phyloP scores from a whole-genome alignment of 2,329 filamentous ascomycete species.

The Conoideocrella luteorostrata region DNA sequence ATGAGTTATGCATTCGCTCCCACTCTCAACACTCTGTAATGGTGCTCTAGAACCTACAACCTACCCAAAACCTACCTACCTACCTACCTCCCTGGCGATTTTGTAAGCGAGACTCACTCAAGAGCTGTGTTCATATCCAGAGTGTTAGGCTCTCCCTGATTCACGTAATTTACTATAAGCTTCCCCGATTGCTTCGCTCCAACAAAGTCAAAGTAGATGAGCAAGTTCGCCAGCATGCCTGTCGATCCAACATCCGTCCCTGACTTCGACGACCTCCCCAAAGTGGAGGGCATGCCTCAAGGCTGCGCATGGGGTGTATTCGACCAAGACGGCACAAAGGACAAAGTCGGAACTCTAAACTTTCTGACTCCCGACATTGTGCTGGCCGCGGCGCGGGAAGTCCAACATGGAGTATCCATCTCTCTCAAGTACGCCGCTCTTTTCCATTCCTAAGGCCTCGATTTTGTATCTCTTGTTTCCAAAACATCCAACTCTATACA shows the following conservation, averaged over 20 bases:
- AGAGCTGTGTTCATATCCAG: no score
- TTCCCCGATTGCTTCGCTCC: no score
- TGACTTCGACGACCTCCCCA: conserved; percentile 36
- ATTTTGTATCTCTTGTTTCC: no score
- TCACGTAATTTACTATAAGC: no score
- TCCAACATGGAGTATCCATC: conserved; percentile 37
- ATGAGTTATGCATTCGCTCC: no score
- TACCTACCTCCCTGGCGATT: no score
- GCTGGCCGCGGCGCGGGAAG: conserved; percentile 15
- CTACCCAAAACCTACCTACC: no score
- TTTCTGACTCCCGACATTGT: conserved; percentile 40
- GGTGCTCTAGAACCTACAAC: no score
- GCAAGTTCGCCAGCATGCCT: neutral
- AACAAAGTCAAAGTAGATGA: neutral
- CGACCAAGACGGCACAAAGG: conserved; percentile 37
- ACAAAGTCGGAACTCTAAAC: conserved; percentile 46
- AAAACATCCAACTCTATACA: no score
- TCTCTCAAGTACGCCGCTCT: conserved; percentile 41
- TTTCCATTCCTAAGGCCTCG: neutral
- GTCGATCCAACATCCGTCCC: conserved; percentile 25
- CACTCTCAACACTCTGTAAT: no score
- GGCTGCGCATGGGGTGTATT: conserved; percentile 49
- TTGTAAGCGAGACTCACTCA: no score
- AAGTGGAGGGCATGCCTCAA: conserved; percentile 36
- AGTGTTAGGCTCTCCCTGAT: no score